Percentiles rank a stretch among this genome's conserved stretches.
These are phyloP conservation scores for Quercus berberidifolia DNA, from an alignment of 306 rosid species.

Conservation along the genomic window DNA sequence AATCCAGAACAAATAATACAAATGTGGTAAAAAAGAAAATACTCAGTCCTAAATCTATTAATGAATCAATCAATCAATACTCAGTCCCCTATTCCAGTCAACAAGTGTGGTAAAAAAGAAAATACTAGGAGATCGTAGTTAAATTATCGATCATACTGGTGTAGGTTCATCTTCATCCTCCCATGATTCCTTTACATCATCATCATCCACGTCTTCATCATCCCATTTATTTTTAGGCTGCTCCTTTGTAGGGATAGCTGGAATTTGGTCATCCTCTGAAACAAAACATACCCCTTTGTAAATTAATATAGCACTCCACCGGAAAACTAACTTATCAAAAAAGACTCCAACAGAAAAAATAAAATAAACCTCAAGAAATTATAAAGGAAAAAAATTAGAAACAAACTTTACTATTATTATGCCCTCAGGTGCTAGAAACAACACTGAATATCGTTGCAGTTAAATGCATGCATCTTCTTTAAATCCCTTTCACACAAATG, in stretches of 20 bases:
- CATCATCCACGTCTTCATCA: conserved; percentile 83
- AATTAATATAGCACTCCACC: conserved; percentile 1
- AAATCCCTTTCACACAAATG: background rate
- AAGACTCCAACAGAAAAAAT: background rate
- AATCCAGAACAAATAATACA: background rate
- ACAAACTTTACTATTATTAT: background rate
- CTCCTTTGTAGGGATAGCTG: conserved; percentile 42
- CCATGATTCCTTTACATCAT: conserved; percentile 91
- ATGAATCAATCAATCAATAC: background rate
- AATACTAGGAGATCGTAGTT: background rate
- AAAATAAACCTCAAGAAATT: background rate
- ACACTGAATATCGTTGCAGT: background rate
- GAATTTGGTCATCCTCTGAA: conserved; percentile 63
- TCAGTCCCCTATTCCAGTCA: background rate
- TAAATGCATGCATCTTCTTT: background rate
- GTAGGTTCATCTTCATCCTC: conserved; percentile 89
- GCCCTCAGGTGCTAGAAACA: background rate
- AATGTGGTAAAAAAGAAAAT: too few species aligned
- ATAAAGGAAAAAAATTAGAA: background rate
- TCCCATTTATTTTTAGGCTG: conserved; percentile 70
- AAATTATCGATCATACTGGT: conserved; percentile 40
- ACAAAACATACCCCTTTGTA: conserved; percentile 9
- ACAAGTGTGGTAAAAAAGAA: background rate
- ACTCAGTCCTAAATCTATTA: too few species aligned
- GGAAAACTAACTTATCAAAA: background rate